These are phyloP conservation scores for Lodderomyces parapsilosis DNA, from an alignment of 1,139 yeast genomes.

Conservation along the genomic window DNA sequence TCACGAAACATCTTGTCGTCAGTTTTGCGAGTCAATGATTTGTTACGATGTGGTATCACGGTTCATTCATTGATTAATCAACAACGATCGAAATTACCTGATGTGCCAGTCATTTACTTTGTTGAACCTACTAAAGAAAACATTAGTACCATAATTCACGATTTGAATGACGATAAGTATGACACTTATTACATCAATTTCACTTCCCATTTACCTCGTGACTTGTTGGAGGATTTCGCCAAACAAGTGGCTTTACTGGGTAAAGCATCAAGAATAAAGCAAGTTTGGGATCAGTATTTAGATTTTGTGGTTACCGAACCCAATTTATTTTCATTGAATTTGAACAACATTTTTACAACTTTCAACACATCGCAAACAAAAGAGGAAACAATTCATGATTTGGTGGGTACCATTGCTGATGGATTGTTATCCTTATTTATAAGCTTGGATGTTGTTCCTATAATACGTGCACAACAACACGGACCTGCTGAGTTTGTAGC, in stretches of 20 bases:
- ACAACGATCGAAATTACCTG: constrained; percentile 77
- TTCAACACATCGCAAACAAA: constrained; percentile 70
- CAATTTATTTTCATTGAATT: constrained; percentile 77
- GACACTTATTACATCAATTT: constrained; percentile 82
- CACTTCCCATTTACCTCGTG: constrained; percentile 75
- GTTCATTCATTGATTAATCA: constrained; percentile 75
- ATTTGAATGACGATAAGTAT: constrained; percentile 71
- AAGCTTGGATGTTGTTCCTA: constrained; percentile 78
- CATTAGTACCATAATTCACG: constrained; percentile 64
- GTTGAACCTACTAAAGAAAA: constrained; percentile 85
- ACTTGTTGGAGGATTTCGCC: constrained; percentile 84
- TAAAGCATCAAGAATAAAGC: constrained; percentile 68
- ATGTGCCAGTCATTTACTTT: constrained; percentile 92
- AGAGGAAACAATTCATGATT: constrained; percentile 69
- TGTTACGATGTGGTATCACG: constrained; percentile 85
- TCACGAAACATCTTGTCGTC: constrained; percentile 87
- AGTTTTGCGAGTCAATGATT: constrained; percentile 85
- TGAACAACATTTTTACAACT: constrained; percentile 60
- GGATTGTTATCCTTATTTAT: constrained; percentile 80
- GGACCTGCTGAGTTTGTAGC: constrained; percentile 97
- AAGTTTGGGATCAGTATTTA: constrained; percentile 89
- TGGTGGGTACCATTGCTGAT: constrained; percentile 70
- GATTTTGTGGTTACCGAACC: constrained; percentile 94
- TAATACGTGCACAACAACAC: constrained; percentile 85
- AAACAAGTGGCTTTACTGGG: constrained; percentile 73